Conservation (phyloP, 257 asterid genomes). For the Primulina eburnea region DNA sequence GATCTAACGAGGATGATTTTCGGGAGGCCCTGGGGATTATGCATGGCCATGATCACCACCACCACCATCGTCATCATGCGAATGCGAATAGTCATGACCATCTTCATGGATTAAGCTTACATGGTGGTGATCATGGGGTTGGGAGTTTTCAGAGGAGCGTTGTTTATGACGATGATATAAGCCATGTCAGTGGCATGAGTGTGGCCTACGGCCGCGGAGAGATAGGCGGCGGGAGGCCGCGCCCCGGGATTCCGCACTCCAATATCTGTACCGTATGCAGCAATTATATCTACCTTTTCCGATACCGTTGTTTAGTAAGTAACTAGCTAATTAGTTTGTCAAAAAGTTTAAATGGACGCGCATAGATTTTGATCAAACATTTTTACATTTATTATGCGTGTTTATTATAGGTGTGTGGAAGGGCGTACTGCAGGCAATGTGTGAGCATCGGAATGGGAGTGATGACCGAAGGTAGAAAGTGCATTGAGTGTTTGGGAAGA, state of each 20-base stretch:
- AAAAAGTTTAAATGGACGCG: no score
- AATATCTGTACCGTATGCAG: slow-evolving; percentile 70
- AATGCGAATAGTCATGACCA: slow-evolving; percentile 3
- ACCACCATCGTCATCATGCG: background rate
- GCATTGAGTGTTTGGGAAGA: slow-evolving; percentile 66
- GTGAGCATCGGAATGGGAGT: slow-evolving; percentile 75
- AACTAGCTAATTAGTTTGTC: no score
- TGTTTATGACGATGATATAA: slow-evolving; percentile 48
- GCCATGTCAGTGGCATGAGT: slow-evolving; percentile 43
- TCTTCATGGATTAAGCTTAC: slow-evolving; percentile 22
- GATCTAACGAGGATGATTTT: background rate
- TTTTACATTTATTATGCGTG: background rate
- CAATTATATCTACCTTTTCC: slow-evolving; percentile 55
- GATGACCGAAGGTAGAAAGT: slow-evolving; percentile 74
- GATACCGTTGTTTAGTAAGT: slow-evolving; percentile 74
- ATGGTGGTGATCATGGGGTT: slow-evolving; percentile 17
- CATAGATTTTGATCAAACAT: no score
- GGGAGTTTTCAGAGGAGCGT: slow-evolving; percentile 34
- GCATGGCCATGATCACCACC: slow-evolving; percentile 16
- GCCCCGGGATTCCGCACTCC: slow-evolving; percentile 84
- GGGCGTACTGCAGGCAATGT: slow-evolving; percentile 76
- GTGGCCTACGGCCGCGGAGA: slow-evolving; percentile 28
- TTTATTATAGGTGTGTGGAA: slow-evolving; percentile 58
- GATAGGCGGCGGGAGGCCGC: slow-evolving; percentile 39
- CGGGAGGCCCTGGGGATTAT: background rate